Base-by-base conservation (phyloP, 306 rosid species). In the Dalbergia cochinchinensis region DNA sequence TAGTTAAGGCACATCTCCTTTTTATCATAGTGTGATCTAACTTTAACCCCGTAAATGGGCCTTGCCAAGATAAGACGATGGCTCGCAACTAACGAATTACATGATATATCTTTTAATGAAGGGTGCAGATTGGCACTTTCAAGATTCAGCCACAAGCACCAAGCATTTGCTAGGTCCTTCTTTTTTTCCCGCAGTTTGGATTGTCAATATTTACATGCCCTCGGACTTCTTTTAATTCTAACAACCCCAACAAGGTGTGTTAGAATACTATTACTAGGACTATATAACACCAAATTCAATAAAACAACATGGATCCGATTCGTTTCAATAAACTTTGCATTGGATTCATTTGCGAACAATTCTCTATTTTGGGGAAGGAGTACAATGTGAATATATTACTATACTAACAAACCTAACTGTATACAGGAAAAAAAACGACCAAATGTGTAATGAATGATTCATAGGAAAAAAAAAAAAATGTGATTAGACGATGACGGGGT, bases 331-430 rank as follows among this genome's bases (percentile, higher is more conserved):
- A 44, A 63, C 51, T 8, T 69, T 34, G 65, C 55, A 39, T 78
- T 8, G 33, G 69, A 70, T 45, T 82, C 19, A 65, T 60, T 31
- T 57, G 20, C 65, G 50, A 58, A 82, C 66, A 65, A 44, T 42
- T 62, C 74, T 54, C 34, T 34, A 4, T 26, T 73, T 65, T 37
- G 53, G 77, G 48, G 6, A 13, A 41, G 19, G 15, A 57, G 44
- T 78, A 83, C 80, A 83, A 64, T 12, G 41, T 4, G 7, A 37
- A 37, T 55, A 39, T 22, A 63, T 62, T 26, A 11, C 2, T 51
- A 83, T 41, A 66, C 78, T 79, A 42, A 72, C 58, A 74, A 68
- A 66, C 62, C 83, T 73, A 78, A 50, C 81, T 79, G 82, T 67
- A 78, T 78, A 79, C 18, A 42, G 20, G 26, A 53, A 62, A 54